phyloP scores from a whole-genome alignment of 306 rosid genomes.

The Crataegus laevigata region DNA sequence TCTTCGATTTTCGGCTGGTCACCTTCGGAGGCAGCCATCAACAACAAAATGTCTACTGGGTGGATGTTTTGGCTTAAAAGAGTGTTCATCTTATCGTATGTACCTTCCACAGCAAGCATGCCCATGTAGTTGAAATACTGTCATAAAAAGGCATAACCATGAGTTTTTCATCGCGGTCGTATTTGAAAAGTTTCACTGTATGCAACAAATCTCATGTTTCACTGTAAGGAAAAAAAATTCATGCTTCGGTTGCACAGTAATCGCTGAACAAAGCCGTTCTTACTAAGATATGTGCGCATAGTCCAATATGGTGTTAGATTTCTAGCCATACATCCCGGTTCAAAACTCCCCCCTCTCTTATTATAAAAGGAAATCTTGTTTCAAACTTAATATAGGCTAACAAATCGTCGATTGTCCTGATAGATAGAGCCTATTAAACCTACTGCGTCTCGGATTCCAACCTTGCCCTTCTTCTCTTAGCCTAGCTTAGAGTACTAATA shows the following conservation, averaged over 20 bases:
- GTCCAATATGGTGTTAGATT: no score
- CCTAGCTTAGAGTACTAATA: not conserved
- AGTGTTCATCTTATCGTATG: conserved; percentile 89
- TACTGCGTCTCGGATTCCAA: not conserved
- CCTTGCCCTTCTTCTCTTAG: not conserved
- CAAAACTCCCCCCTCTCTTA: no score
- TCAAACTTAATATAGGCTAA: no score
- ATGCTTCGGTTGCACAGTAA: not conserved
- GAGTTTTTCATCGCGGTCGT: not conserved
- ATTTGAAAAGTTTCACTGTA: not conserved
- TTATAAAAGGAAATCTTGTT: no score
- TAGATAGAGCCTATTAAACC: not conserved
- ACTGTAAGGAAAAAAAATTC: no score
- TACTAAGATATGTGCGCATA: not conserved
- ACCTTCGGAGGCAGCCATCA: conserved; percentile 81
- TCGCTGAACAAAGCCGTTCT: no score
- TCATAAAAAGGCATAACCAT: not conserved
- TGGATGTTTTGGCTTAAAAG: conserved; percentile 73
- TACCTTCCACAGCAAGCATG: conserved; percentile 95
- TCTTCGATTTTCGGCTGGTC: conserved; percentile 94
- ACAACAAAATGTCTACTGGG: conserved; percentile 77
- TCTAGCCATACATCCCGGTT: no score
- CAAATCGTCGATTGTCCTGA: not conserved
- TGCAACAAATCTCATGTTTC: not conserved
- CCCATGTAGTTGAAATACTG: conserved; percentile 99